Base-by-base conservation (phyloP, 2,329 filamentous ascomycete genomes). In the Xylaria polymorpha region DNA sequence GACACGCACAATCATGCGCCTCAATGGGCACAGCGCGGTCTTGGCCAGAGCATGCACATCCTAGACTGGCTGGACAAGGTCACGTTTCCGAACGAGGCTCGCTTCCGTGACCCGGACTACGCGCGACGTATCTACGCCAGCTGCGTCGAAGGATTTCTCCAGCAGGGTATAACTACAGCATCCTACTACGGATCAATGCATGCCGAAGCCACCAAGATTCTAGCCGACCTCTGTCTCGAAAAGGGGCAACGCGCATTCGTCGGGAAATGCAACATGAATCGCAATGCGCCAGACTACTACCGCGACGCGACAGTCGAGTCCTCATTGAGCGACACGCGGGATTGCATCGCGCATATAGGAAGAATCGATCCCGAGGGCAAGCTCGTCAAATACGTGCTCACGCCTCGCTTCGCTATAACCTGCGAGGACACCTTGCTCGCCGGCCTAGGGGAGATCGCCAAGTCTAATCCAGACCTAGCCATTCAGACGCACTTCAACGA, bases 1-100 rank as follows among this genome's bases (percentile, higher is more conserved):
- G 90, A 92, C 79, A 91, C 89, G 1, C 90, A 92, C 77, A 90
- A 90, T 69, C 90, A 92, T 74, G 90, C 90, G 0, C 89, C 90
- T 46, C 84, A 87, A 72, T 86, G 83, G 82, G 78, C 83, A 15
- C 82, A 83, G 77, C 80, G 83, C 29, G 83, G 85, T 35, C 79
- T 86, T 4, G 83, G 84, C 5, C 83, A 86, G 73, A 81, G 85
- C 51, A 80, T 85, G 77, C 83, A 87, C 69, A 85, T 88, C 68
- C 80, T 90, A 8, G 86, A 91, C 74, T 92, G 90, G 90, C 82
- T 92, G 1, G 82, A 87, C 41, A 77, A 85, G n/a, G 82, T 90
- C 32, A 92, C 90, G 0, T 92, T 91, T 72, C 88, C 87, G 1
- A 84, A 88, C 70, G 90, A 92, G 77, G 85, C 88, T 4, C 86